phyloP scores from a whole-genome alignment of 176 grass and related monocot genomes.

The Cenchrus purpureus region DNA sequence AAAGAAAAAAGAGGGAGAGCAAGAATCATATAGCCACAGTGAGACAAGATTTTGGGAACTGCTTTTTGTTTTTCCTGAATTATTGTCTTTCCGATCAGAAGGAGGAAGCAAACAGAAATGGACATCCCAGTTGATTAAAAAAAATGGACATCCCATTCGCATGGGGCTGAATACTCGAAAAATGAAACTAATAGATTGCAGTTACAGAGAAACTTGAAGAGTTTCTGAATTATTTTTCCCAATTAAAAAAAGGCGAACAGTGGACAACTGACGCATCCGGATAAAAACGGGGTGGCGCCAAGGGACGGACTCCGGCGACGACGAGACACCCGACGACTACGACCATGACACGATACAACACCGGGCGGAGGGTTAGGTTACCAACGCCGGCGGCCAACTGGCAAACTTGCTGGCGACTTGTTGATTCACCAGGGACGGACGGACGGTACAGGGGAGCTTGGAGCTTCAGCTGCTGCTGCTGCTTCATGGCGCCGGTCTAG shows the following conservation, averaged over 20 bases:
- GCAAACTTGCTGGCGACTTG: slow-evolving; percentile 3
- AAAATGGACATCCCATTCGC: background rate
- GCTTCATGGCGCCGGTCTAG: slow-evolving; percentile 35
- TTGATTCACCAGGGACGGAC: background rate
- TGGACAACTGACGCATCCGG: slow-evolving; percentile 57
- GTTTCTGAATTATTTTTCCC: slow-evolving; percentile 50
- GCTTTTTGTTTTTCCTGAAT: background rate
- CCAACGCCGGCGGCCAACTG: background rate
- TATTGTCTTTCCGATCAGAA: background rate
- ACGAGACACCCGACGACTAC: slow-evolving; percentile 53
- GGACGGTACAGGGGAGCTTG: background rate
- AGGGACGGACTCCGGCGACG: slow-evolving; percentile 57
- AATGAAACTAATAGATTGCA: background rate
- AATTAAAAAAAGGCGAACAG: slow-evolving; percentile 34
- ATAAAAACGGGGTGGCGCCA: slow-evolving; percentile 49
- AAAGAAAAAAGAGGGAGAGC: background rate
- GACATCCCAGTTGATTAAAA: background rate
- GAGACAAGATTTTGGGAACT: background rate
- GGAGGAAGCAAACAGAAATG: background rate
- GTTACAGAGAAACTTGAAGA: slow-evolving; percentile 27
- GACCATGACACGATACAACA: slow-evolving; percentile 66
- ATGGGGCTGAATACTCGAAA: background rate
- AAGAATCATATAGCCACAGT: slow-evolving; percentile 11
- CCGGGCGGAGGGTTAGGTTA: slow-evolving; percentile 41
- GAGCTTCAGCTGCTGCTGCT: background rate